These are phyloP conservation scores for Paraurostyla sp. DNA, from an alignment of 73 alveolate species.

Conservation along the genomic window DNA sequence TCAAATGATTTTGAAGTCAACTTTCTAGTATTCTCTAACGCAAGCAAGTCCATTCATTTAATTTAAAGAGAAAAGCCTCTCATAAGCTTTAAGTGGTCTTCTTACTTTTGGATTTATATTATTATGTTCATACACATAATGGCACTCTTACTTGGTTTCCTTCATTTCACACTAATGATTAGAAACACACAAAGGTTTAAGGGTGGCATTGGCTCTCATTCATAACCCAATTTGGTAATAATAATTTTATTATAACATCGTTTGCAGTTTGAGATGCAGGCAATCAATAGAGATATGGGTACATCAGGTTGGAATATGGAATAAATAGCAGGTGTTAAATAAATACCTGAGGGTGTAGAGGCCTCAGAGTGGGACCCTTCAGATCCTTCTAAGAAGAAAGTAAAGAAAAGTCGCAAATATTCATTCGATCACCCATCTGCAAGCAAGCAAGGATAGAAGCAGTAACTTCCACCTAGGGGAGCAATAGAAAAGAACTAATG, in stretches of 20 bases:
- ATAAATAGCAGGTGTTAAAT: background rate
- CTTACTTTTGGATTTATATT: conserved; percentile 63
- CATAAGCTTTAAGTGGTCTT: conserved; percentile 24
- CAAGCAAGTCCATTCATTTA: background rate
- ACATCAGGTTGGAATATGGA: conserved; percentile 60
- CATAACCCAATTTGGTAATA: background rate
- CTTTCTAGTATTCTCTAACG: conserved; percentile 6
- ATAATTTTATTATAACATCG: background rate
- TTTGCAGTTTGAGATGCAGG: background rate
- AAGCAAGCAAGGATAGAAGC: background rate
- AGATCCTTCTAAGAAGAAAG: conserved; percentile 34
- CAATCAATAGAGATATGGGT: background rate
- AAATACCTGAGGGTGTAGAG: conserved; percentile 28
- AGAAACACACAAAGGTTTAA: background rate
- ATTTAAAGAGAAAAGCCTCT: conserved; percentile 12
- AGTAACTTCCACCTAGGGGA: background rate
- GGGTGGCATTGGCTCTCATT: background rate
- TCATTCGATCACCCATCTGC: conserved; percentile 33
- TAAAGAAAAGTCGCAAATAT: conserved; percentile 2
- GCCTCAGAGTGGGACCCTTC: conserved; percentile 46
- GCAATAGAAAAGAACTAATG: background rate
- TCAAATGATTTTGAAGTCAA: conserved; percentile 15
- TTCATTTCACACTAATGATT: conserved; percentile 19
- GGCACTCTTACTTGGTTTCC: conserved; percentile 28
- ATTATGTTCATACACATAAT: conserved; percentile 50